A percentile compares a stretch with the other conserved stretches of the same genome.
These are phyloP conservation scores for Rhododendron henanense DNA, from an alignment of 148 eudicot genomes.

Conservation along the genomic window DNA sequence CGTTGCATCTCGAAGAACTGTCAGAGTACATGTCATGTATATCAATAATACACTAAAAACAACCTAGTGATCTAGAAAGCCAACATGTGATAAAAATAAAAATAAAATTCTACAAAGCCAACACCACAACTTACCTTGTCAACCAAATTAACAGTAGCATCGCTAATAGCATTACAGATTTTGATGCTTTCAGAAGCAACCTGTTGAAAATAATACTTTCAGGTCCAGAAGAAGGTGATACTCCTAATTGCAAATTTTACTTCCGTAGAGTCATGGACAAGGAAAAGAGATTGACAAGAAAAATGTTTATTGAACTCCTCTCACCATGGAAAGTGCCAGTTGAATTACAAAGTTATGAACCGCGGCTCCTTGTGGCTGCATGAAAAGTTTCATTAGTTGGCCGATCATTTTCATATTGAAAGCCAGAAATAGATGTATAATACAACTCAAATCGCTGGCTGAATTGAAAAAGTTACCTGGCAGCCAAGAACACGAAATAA, in stretches of 20 bases:
- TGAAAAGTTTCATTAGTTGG: slow-evolving; percentile 11
- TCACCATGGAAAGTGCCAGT: slow-evolving; percentile 86
- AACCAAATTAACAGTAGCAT: slow-evolving; percentile 82
- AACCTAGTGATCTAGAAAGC: not conserved
- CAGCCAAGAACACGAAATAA: slow-evolving; percentile 76
- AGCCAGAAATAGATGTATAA: not conserved
- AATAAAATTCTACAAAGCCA: not conserved
- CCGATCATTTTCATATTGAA: not conserved
- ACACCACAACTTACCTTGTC: slow-evolving; percentile 62
- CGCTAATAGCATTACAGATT: slow-evolving; percentile 80
- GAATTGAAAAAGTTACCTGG: slow-evolving; percentile 49
- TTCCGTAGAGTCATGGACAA: slow-evolving; percentile 5
- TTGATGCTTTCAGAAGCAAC: slow-evolving; percentile 95
- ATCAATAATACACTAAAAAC: not conserved
- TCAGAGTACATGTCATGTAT: not conserved
- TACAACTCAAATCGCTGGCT: not conserved
- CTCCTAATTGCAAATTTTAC: not conserved
- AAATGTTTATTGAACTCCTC: slow-evolving; percentile 9
- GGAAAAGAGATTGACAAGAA: not conserved
- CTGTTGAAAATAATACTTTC: slow-evolving; percentile 29
- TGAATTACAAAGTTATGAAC: slow-evolving; percentile 81
- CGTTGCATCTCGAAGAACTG: slow-evolving; percentile 98
- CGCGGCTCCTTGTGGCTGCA: slow-evolving; percentile 99
- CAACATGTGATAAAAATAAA: not conserved
- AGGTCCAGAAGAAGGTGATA: slow-evolving; percentile 8